Evolutionary conservation across 2,329 filamentous ascomycete genomes (phyloP).

Genomic region (Trichoderma hamatum): DNA sequence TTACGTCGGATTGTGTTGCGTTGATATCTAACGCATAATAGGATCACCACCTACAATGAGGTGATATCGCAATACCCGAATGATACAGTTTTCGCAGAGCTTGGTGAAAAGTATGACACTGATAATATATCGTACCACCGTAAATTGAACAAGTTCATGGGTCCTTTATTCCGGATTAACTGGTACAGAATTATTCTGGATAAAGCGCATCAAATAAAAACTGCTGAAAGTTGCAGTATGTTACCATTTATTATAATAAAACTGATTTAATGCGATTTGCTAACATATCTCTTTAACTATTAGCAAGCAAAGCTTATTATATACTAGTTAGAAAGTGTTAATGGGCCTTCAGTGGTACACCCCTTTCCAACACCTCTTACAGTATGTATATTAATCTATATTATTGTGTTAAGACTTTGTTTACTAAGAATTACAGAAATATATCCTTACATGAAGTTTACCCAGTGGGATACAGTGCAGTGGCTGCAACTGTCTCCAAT

Average conservation of each 20-base stretch:
- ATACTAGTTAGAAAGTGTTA: conserved; percentile 36
- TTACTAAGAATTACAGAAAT: conserved; percentile 39
- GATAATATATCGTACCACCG: conserved; percentile 34
- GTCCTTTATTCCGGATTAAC: conserved; percentile 36
- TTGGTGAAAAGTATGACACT: background rate
- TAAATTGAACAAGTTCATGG: conserved; percentile 40
- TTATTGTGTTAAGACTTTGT: background rate
- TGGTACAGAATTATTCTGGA: conserved; percentile 60
- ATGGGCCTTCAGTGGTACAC: conserved; percentile 45
- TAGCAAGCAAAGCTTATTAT: conserved; percentile 34
- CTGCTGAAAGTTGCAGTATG: conserved; percentile 42
- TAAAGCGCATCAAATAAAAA: conserved; percentile 61
- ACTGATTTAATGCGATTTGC: background rate
- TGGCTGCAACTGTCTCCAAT: conserved; percentile 49
- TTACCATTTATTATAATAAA: background rate
- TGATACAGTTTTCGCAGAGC: rapidly evolving
- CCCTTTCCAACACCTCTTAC: conserved; percentile 37
- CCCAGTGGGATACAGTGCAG: conserved; percentile 42
- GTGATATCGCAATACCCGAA: conserved; percentile 31
- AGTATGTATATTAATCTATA: conserved; percentile 32
- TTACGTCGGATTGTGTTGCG: rapidly evolving
- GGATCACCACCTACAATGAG: conserved; percentile 39
- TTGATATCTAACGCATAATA: background rate
- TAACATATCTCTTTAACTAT: background rate
- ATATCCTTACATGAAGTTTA: conserved; percentile 41